Evolutionary conservation across 345 rosid species (phyloP).

Genomic region (Hibiscus trionum): DNA sequence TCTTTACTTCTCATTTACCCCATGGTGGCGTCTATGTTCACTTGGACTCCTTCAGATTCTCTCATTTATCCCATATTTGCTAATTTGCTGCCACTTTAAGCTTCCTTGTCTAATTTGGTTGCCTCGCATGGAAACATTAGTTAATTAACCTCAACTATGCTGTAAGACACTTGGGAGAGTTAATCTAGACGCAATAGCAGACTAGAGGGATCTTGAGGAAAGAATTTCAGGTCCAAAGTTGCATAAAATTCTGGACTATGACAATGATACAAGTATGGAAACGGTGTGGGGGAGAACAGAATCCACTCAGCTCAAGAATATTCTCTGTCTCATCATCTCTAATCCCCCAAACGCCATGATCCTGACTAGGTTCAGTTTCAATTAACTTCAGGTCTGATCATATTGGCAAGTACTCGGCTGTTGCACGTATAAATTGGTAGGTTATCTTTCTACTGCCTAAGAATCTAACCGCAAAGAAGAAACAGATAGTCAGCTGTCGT

Average conservation of each 20-base stretch:
- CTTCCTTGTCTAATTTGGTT: background rate
- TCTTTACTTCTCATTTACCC: background rate
- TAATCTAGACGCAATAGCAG: background rate
- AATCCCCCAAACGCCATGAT: background rate
- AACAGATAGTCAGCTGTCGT: constrained; percentile 15
- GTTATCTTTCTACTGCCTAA: background rate
- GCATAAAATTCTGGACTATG: background rate
- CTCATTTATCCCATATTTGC: no score
- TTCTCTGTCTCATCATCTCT: background rate
- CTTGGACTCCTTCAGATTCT: no score
- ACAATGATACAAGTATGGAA: background rate
- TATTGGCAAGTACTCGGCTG: background rate
- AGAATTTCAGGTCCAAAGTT: background rate
- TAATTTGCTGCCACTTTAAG: background rate
- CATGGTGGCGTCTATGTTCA: constrained; percentile 7
- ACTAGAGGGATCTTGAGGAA: background rate
- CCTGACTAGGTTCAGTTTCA: background rate
- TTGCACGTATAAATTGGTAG: background rate
- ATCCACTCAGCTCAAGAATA: background rate
- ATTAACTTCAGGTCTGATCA: background rate
- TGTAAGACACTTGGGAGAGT: no score
- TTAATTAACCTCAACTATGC: no score
- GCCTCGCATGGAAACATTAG: background rate
- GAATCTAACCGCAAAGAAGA: background rate
- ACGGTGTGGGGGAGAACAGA: background rate